Percentiles rank a stretch among this genome's conserved stretches.
phyloP scores from a whole-genome alignment of 2,329 filamentous ascomycete genomes.

The Alternaria dauci region DNA sequence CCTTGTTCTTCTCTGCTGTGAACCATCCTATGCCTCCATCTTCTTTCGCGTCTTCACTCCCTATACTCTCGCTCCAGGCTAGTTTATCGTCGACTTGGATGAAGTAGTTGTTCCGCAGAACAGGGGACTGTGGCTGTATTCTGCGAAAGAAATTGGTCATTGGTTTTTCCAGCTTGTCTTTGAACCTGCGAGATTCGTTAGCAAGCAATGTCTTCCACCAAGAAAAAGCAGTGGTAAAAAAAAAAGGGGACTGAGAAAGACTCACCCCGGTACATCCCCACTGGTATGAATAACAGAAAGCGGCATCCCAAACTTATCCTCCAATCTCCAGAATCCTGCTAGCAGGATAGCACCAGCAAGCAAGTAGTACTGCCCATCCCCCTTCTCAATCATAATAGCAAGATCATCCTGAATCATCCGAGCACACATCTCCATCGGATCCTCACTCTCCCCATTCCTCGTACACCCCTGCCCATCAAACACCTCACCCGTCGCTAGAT shows the following conservation, averaged over 20 bases:
- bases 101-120: slow-evolving; percentile 83
- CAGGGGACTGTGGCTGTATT: slow-evolving; percentile 68
- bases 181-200: slow-evolving; percentile 54
- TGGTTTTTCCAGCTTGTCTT: slow-evolving; percentile 74
- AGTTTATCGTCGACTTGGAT: slow-evolving; percentile 83
- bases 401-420: slow-evolving; percentile 83
- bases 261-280: slow-evolving; percentile 72
- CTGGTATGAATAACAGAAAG: slow-evolving; percentile 75
- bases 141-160: slow-evolving; percentile 85
- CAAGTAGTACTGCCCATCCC: slow-evolving; percentile 82
- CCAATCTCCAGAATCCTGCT: slow-evolving; percentile 82
- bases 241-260: not conserved
- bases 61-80: slow-evolving; percentile 79
- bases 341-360: slow-evolving; percentile 79
- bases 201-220: not conserved
- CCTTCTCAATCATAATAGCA: slow-evolving; percentile 80
- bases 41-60: slow-evolving; percentile 68
- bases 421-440: slow-evolving; percentile 78
- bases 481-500: slow-evolving; percentile 73
- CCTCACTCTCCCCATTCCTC: slow-evolving; percentile 64
- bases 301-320: slow-evolving; percentile 82
- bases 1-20: slow-evolving; percentile 72
- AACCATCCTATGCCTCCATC: slow-evolving; percentile 69
- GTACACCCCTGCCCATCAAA: slow-evolving; percentile 73
- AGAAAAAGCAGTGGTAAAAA: not conserved